Evolutionary conservation across 768 basidiomycete genomes (phyloP).

Genomic region (Favolaschia claudopus): DNA sequence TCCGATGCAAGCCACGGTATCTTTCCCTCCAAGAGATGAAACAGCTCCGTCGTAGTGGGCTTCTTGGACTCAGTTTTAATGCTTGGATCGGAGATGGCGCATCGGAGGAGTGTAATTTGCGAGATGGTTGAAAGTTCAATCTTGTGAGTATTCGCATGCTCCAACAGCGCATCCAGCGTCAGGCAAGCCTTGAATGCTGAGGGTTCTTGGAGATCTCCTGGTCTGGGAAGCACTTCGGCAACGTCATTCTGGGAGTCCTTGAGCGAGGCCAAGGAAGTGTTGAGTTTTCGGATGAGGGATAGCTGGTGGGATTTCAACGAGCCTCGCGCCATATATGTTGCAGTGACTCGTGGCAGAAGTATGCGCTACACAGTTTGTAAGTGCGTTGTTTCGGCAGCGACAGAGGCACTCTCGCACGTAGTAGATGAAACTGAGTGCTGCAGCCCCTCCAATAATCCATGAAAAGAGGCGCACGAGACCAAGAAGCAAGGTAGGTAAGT

Average conservation of each 20-base stretch:
- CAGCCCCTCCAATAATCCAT: constrained; percentile 74
- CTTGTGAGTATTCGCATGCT: constrained; percentile 35
- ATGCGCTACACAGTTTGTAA: constrained; percentile 56
- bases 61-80: constrained; percentile 45
- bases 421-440: constrained; percentile 65
- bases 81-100: constrained; percentile 60
- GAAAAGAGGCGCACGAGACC: constrained; percentile 66
- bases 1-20: constrained; percentile 64
- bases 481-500: constrained; percentile 69
- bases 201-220: constrained; percentile 58
- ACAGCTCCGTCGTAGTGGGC: constrained; percentile 66
- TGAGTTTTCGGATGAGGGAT: constrained; percentile 60
- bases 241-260: constrained; percentile 63
- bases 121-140: constrained; percentile 47
- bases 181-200: constrained; percentile 50
- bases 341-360: constrained; percentile 70
- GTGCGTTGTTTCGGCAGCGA: neutral
- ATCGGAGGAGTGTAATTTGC: constrained; percentile 66
- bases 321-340: constrained; percentile 65
- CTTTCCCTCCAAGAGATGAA: constrained; percentile 61
- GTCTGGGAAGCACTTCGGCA: constrained; percentile 64
- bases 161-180: constrained; percentile 52
- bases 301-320: constrained; percentile 69
- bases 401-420: constrained; percentile 54
- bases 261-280: constrained; percentile 60